Evolutionary conservation across 768 basidiomycete species (phyloP), one percentile per base, ranked within the genome.

Genomic region (Pleurotus cornucopiae): DNA sequence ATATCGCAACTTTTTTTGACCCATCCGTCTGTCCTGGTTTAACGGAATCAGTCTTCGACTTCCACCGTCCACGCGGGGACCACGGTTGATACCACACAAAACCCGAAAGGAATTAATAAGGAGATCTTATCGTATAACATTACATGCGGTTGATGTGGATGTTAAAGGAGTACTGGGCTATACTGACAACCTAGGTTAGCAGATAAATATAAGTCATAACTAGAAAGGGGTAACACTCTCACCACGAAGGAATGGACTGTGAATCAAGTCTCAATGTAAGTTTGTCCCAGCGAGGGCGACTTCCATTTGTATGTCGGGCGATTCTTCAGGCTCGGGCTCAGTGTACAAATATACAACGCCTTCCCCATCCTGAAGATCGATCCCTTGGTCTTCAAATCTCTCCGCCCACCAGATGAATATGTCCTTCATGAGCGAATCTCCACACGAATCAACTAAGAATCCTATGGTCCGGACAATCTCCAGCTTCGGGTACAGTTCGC

Each of bases 1-100:
- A 84, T 80, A 74, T 92, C 84, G 61, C 91, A 94, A 59, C 75
- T 80, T 52, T 80, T 76, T 4, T 91, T 91, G 1, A 79, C 90
- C 91, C 91, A 94, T 30, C 68, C 70, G 59, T 84, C 79, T 3
- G 77, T 82, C 66, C 83, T 77, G 25, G 72, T 67, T n/a, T 83
- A 78, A 20, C 76, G 54, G 78, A 71, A 46, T 77, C 78, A 12
- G 82, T 85, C 23, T 69, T 73, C 30, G 30, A 11, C 30, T 34
- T 34, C 30, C 7, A 11, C 9, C 30, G 11, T 34, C 30, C 30
- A 11, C 30, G 30, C 30, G 11, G 11, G 30, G 30, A 34, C 30
- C 30, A 11, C 30, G 30, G 30, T 9, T 34, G 30, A 34, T 34
- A 34, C 30, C 30, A 34, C 30, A 34, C 11, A 7, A 34, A 34